phyloP scores from a whole-genome alignment of 805 yeast species.

The Candida loeiensis region DNA sequence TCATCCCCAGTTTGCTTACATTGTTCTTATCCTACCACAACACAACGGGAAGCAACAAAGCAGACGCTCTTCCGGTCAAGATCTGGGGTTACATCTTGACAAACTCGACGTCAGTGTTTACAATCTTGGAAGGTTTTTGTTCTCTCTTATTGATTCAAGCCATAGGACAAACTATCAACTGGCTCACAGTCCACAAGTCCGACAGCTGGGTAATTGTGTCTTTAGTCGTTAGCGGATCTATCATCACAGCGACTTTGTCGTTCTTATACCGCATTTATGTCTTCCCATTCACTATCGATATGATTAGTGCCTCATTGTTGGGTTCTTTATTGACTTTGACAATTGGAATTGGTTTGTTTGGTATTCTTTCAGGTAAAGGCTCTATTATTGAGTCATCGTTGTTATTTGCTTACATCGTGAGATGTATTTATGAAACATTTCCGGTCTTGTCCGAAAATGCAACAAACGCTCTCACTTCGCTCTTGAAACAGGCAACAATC shows the following conservation, averaged over 20 bases:
- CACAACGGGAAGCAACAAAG: slow-evolving; percentile 2
- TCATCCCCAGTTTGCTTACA: slow-evolving; percentile 78
- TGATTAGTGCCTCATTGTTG: slow-evolving; percentile 72
- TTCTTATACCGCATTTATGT: slow-evolving; percentile 81
- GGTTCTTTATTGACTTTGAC: slow-evolving; percentile 83
- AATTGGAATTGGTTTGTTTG: slow-evolving; percentile 70
- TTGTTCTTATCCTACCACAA: slow-evolving; percentile 56
- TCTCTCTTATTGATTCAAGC: slow-evolving; percentile 89
- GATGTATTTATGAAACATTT: slow-evolving; percentile 88
- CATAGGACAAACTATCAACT: slow-evolving; percentile 74
- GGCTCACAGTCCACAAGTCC: slow-evolving; percentile 58
- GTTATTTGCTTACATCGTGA: slow-evolving; percentile 84
- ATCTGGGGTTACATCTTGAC: slow-evolving; percentile 72
- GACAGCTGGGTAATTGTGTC: slow-evolving; percentile 79
- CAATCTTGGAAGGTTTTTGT: slow-evolving; percentile 90
- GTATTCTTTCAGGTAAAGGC: slow-evolving; percentile 78
- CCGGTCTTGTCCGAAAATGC: slow-evolving; percentile 72
- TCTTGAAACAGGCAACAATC: slow-evolving; percentile 33
- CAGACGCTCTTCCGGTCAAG: slow-evolving; percentile 29
- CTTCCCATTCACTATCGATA: slow-evolving; percentile 66
- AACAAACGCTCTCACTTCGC: slow-evolving; percentile 26
- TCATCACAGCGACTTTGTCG: slow-evolving; percentile 72
- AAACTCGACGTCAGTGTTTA: slow-evolving; percentile 85
- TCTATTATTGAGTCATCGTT: slow-evolving; percentile 88
- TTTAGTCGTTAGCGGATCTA: slow-evolving; percentile 66